Conservation (phyloP, 805 yeast genomes). For the Jamesozyma jinghongensis region DNA sequence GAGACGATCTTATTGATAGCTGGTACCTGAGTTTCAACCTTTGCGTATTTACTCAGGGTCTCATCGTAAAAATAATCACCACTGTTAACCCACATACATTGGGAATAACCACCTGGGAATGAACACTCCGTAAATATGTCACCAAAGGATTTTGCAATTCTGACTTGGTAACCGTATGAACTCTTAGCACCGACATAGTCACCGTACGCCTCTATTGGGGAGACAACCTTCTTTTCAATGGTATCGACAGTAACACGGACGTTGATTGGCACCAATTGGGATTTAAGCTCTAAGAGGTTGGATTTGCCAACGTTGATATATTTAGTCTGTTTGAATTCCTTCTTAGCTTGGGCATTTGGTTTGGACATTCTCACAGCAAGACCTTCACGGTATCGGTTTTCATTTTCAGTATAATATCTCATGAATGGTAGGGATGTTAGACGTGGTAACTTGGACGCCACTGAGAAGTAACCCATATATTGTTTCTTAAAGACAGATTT, state of each 20-base stretch:
- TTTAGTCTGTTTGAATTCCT: constrained; percentile 52
- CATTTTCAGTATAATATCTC: constrained; percentile 33
- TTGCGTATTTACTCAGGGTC: constrained; percentile 16
- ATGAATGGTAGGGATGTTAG: constrained; percentile 69
- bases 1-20: constrained; percentile 22
- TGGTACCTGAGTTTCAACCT: constrained; percentile 18
- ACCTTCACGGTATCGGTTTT: constrained; percentile 54
- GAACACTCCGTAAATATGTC: constrained; percentile 64
- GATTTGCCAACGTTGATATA: constrained; percentile 68
- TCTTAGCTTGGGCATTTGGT: constrained; percentile 26
- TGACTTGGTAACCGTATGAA: constrained; percentile 64
- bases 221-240: constrained; percentile 50
- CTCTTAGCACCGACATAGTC: constrained; percentile 51
- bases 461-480: constrained; percentile 40
- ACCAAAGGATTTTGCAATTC: constrained; percentile 54
- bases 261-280: constrained; percentile 60
- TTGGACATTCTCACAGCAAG: constrained; percentile 35
- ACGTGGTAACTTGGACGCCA: constrained; percentile 64
- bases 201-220: constrained; percentile 59
- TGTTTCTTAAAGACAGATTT: constrained; percentile 51
- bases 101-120: constrained; percentile 58
- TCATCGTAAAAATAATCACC: constrained; percentile 49
- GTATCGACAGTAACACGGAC: constrained; percentile 76
- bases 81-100: constrained; percentile 54
- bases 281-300: constrained; percentile 46